Base-by-base conservation (phyloP, 2,329 filamentous ascomycete genomes). In the Nemania diffusa region DNA sequence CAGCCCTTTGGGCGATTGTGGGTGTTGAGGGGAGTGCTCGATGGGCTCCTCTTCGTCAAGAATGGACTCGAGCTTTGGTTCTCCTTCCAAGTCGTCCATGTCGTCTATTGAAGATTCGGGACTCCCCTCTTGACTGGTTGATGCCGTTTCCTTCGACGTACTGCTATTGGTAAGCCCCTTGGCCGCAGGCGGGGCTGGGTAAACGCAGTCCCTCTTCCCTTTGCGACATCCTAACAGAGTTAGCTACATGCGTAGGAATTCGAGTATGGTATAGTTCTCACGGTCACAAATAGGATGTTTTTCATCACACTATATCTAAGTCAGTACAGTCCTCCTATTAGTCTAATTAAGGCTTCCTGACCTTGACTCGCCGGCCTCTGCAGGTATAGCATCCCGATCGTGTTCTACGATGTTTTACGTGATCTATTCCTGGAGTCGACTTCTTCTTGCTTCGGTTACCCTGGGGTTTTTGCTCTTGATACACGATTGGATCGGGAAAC, bases 351-450 rank as follows among this genome's bases (percentile, higher is more conserved):
- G 42, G 37, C 11, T 55, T 44, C n/a, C 76, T 71, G 82, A 90
- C 89, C 85, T 91, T 98, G 58, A 98, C 94, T 78, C 96, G 88
- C 72, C 96, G 88, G 74, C 90, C 91, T 66, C 96, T 88, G 80
- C 96, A 99, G 53, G 94, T 98, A 71, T 85, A 97, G 81, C 96
- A 99, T 29, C 96, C 96, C 70, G 94, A 97, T 73, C 96, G 87
- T 50, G 96, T 98, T 73, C 96, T 89, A 69, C 94, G 91, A 78
- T 98, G 95, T 80, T 98, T 98, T 72, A 97, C 91, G 75, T 92
- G 90, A 69, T 97, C 92, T 55, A 82, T 69, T 2, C 83, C 84
- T 1, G 82, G 77, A 9, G 81, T 75, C 0, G 85, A 86, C 71
- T 87, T 88, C 64, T 85, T 83, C 57, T 86, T 81, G 69, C 79